Evolutionary conservation across 2,329 filamentous ascomycete genomes (phyloP).

Genomic region (Grosmannia clavigera): DNA sequence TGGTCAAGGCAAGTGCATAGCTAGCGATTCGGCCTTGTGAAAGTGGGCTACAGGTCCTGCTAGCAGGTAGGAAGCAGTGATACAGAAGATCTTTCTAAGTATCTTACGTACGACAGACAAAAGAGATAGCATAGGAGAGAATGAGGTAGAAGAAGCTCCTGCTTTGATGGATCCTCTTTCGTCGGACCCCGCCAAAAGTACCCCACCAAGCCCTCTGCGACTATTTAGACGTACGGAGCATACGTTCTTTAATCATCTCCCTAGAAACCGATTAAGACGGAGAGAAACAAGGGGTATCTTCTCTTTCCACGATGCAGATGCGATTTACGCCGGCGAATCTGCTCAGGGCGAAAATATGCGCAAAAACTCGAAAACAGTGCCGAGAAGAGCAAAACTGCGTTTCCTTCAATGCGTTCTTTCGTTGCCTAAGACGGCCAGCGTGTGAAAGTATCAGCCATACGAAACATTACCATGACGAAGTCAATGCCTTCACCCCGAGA

Average conservation of each 20-base stretch:
- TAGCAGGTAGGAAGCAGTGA: neutral
- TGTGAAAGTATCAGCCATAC: too few relatives aligned
- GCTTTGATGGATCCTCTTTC: neutral
- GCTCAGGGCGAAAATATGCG: neutral
- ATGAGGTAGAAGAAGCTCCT: slow-evolving; percentile 1
- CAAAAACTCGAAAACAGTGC: too few relatives aligned
- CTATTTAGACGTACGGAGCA: neutral
- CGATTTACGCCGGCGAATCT: neutral
- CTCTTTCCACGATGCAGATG: neutral
- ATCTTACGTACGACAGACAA: neutral
- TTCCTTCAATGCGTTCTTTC: too few relatives aligned
- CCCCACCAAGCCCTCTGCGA: neutral
- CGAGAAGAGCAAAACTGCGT: too few relatives aligned
- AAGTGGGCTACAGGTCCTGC: neutral
- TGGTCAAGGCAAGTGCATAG: neutral
- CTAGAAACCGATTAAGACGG: neutral
- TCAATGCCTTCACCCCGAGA: neutral
- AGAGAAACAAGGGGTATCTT: neutral
- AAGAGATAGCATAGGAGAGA: neutral
- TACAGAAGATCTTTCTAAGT: neutral
- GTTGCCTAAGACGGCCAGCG: too few relatives aligned
- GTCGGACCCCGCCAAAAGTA: neutral
- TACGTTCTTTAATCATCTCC: neutral
- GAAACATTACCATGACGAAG: too few relatives aligned
- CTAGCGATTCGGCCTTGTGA: neutral